Conservation (phyloP, 225 moss, liverwort and hornwort genomes). For the Lunularia cruciata region DNA sequence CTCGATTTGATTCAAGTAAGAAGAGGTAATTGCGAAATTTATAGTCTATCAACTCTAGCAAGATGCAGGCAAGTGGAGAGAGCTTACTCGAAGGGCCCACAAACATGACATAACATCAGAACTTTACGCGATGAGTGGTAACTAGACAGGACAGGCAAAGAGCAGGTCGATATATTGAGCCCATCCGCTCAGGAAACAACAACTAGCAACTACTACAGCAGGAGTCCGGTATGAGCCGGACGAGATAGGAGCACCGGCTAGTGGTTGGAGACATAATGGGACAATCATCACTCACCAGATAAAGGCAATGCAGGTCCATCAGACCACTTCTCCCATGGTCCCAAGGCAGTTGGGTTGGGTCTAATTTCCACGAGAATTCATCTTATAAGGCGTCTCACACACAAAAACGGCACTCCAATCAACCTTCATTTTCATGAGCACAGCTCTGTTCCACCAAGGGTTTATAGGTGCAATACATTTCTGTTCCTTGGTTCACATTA, state of each 20-base stretch:
- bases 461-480: too few species aligned
- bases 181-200: not conserved
- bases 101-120: not conserved
- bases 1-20: not conserved
- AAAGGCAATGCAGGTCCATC: too few species aligned
- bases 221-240: too few species aligned
- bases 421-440: too few species aligned
- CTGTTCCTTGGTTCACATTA: too few species aligned
- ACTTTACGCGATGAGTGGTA: conserved; percentile 2
- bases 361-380: too few species aligned
- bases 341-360: too few species aligned
- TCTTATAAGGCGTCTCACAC: too few species aligned
- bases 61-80: not conserved
- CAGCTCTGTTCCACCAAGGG: too few species aligned
- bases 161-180: not conserved
- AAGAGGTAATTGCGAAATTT: not conserved
- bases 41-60: not conserved
- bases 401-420: too few species aligned
- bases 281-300: not conserved
- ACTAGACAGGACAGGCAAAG: not conserved
- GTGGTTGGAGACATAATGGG: not conserved
- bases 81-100: not conserved
- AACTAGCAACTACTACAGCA: not conserved
- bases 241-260: too few species aligned
- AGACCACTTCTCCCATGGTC: too few species aligned